These are phyloP conservation scores for Dictyostelium capitatum DNA, from an alignment of 78 protist species.

Conservation along the genomic window DNA sequence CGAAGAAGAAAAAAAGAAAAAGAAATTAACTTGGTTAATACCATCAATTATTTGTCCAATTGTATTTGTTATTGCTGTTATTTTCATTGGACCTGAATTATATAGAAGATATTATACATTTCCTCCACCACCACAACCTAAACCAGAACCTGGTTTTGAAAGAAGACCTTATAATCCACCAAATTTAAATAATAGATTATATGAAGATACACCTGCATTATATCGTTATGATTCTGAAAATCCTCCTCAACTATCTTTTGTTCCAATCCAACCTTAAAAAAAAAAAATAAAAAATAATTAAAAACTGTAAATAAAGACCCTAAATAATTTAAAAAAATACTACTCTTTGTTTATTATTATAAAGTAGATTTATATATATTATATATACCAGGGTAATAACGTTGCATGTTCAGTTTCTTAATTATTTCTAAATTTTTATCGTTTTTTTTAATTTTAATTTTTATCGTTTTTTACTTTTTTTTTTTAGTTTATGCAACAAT, in stretches of 20 bases:
- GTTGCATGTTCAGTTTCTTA: too few relatives aligned
- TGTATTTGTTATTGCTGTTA: background rate
- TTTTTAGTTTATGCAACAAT: too few relatives aligned
- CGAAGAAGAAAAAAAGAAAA: background rate
- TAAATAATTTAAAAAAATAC: background rate
- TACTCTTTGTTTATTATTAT: background rate
- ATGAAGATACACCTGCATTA: background rate
- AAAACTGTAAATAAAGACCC: slow-evolving; percentile 18
- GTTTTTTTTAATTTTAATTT: too few relatives aligned
- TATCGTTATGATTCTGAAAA: background rate
- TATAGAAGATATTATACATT: background rate
- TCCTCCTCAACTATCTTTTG: background rate
- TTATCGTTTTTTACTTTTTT: too few relatives aligned
- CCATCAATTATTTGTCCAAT: background rate
- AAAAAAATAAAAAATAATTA: background rate
- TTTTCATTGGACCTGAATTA: background rate
- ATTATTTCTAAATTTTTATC: too few relatives aligned
- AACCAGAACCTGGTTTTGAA: background rate
- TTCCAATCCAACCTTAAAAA: background rate
- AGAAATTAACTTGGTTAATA: background rate
- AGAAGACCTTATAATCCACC: slow-evolving; percentile 10
- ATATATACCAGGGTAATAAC: too few relatives aligned
- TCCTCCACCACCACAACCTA: background rate
- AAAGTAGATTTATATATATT: background rate
- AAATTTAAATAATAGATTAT: slow-evolving; percentile 7